Evolutionary conservation across 306 rosid species (phyloP).

Genomic region (Vigna nakashimae): DNA sequence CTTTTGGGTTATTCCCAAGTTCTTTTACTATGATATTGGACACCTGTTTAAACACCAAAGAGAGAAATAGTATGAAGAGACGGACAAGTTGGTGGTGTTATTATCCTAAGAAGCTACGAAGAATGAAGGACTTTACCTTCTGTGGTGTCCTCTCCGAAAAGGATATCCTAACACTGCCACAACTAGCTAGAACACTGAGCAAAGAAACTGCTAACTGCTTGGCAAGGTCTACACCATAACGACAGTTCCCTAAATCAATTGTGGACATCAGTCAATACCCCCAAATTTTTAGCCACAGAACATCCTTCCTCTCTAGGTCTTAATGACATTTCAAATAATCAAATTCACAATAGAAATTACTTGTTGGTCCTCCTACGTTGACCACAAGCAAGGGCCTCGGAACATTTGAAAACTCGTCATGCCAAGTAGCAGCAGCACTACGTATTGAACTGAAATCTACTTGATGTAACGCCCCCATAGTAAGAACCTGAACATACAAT

Average conservation of each 20-base stretch:
- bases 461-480: constrained; percentile 88
- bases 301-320: not conserved
- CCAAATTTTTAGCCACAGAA: not conserved
- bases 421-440: constrained; percentile 83
- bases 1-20: constrained; percentile 82
- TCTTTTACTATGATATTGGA: constrained; percentile 65
- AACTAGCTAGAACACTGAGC: constrained; percentile 72
- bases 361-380: constrained; percentile 83
- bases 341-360: constrained; percentile 55
- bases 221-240: constrained; percentile 86
- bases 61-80: constrained; percentile 19
- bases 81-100: not conserved
- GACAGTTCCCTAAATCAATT: constrained; percentile 71
- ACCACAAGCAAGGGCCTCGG: constrained; percentile 88
- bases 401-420: constrained; percentile 77
- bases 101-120: constrained; percentile 12
- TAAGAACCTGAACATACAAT: constrained; percentile 71
- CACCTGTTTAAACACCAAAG: constrained; percentile 61
- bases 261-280: constrained; percentile 34
- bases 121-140: constrained; percentile 58
- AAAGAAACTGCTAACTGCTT: constrained; percentile 73
- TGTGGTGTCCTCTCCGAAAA: constrained; percentile 85
- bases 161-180: constrained; percentile 94
- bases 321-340: constrained; percentile 31
- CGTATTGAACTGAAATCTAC: constrained; percentile 84